Conservation (phyloP, 2,329 filamentous ascomycete species). For the Thielaviopsis musarum region DNA sequence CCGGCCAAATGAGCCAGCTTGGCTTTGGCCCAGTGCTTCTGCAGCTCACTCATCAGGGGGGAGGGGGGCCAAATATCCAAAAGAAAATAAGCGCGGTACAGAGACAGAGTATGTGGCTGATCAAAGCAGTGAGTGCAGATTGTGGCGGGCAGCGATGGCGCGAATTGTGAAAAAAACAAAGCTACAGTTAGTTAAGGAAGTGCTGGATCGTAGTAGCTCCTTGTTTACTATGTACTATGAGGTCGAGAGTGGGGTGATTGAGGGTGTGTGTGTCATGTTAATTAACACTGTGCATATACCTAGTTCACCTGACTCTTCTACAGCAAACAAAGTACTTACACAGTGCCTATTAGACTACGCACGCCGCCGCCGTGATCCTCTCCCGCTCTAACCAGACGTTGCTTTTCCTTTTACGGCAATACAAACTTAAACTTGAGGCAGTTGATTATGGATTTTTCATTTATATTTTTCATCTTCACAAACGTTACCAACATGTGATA, state of each 20-base stretch:
- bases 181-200: neutral
- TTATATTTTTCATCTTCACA: neutral
- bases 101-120: neutral
- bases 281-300: neutral
- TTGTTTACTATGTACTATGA: slow-evolving; percentile 1
- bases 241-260: slow-evolving; percentile 11
- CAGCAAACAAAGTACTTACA: neutral
- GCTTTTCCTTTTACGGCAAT: neutral
- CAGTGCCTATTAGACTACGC: neutral
- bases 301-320: too few relatives aligned
- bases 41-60: slow-evolving; percentile 57
- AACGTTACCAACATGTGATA: neutral
- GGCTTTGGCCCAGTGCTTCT: slow-evolving; percentile 61
- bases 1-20: slow-evolving; percentile 43
- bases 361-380: neutral
- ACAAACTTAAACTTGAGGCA: neutral
- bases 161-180: too few relatives aligned
- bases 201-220: neutral
- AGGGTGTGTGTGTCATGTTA: neutral
- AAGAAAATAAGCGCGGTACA: too few relatives aligned
- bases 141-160: neutral
- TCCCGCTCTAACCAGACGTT: neutral
- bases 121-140: neutral
- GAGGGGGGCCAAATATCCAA: neutral
- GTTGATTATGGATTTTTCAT: neutral